phyloP scores from a whole-genome alignment of 164 flowering plant genomes.

The Umbellularia californica region DNA sequence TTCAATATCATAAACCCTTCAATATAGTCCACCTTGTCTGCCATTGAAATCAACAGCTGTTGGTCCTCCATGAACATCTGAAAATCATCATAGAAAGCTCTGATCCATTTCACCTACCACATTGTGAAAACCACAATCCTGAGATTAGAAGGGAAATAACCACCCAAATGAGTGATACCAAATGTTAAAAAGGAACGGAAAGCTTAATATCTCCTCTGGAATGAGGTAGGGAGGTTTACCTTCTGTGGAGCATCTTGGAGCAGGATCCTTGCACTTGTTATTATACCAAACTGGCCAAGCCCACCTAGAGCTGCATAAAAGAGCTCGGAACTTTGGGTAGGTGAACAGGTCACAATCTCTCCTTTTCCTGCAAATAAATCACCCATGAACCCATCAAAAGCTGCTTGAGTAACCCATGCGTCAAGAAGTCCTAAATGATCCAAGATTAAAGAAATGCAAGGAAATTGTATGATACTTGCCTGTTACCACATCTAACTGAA shows the following conservation, averaged over 20 bases:
- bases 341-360: conserved; percentile 38
- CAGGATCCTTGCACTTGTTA: conserved; percentile 39
- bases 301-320: conserved; percentile 46
- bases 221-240: conserved; percentile 13
- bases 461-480: conserved; percentile 18
- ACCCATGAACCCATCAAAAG: not conserved
- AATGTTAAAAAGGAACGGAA: not conserved
- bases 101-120: conserved; percentile 34
- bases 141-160: not conserved
- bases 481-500: conserved; percentile 40
- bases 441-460: not conserved
- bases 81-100: conserved; percentile 36
- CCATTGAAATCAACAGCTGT: conserved; percentile 26
- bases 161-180: not conserved
- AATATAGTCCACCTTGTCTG: conserved; percentile 27
- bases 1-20: conserved; percentile 32
- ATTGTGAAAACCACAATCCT: not conserved
- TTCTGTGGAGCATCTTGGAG: conserved; percentile 35
- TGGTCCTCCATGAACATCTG: conserved; percentile 27
- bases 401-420: not conserved
- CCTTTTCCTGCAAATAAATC: conserved; percentile 26
- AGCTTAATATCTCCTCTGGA: not conserved
- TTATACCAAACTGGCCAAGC: conserved; percentile 52
- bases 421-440: not conserved
- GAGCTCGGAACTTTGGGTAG: conserved; percentile 27